A percentile compares a stretch with the other conserved stretches of the same genome.
These are phyloP conservation scores for Amyloporia xantha DNA, from an alignment of 768 basidiomycete species.

Conservation along the genomic window DNA sequence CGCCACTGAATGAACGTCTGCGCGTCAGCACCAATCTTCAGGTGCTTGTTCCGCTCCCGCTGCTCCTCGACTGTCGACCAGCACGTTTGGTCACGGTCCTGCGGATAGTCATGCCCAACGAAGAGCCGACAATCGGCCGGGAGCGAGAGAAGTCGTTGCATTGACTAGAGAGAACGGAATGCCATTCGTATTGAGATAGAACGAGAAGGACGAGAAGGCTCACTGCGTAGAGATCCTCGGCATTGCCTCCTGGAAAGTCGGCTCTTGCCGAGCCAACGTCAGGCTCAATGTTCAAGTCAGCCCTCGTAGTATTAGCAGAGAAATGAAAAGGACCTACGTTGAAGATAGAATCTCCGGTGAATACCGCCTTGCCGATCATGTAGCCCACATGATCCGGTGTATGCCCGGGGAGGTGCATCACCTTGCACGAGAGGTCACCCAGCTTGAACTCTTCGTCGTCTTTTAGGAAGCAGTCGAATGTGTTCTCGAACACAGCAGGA, in stretches of 20 bases:
- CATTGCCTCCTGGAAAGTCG: conserved; percentile 34
- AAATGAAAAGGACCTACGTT: conserved; percentile 26
- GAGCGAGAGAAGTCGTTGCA: conserved; percentile 30
- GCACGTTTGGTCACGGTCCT: conserved; percentile 21
- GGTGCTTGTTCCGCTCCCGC: conserved; percentile 23
- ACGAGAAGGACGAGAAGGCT: conserved; percentile 3
- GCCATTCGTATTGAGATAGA: neutral
- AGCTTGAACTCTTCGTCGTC: conserved; percentile 30
- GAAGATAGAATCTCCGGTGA: conserved; percentile 36
- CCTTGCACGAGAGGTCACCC: conserved; percentile 23
- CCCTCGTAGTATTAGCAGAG: too few species aligned
- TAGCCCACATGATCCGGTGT: conserved; percentile 33
- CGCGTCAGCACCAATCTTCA: conserved; percentile 23
- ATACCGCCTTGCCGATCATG: conserved; percentile 29
- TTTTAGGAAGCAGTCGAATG: conserved; percentile 29
- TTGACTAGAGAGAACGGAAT: conserved; percentile 22
- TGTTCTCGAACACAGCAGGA: conserved; percentile 16
- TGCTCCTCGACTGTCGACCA: conserved; percentile 31
- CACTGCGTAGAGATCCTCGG: conserved; percentile 27
- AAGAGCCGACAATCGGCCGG: conserved; percentile 29
- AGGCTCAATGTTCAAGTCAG: conserved; percentile 26
- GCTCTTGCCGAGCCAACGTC: conserved; percentile 33
- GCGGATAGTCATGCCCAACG: conserved; percentile 34
- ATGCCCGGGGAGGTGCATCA: conserved; percentile 33
- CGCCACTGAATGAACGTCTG: conserved; percentile 26